These are phyloP conservation scores for Globisporangium megalacanthum DNA, from an alignment of 352 stramenopile species.

Conservation along the genomic window DNA sequence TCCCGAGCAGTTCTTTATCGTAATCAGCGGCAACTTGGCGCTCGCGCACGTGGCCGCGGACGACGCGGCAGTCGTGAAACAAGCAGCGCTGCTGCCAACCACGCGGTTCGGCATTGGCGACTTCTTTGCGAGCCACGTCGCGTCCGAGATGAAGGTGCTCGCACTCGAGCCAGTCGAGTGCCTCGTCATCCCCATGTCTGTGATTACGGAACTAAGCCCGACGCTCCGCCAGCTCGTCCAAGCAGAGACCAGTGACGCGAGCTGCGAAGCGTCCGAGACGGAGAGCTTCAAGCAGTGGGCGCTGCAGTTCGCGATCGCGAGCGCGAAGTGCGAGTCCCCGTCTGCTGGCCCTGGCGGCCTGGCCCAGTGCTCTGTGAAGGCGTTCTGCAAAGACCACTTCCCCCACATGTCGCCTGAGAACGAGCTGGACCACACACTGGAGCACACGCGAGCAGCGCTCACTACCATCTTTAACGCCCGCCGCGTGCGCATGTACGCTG, in stretches of 20 bases:
- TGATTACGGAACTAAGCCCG: conserved; percentile 27
- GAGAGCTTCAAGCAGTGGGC: conserved; percentile 77
- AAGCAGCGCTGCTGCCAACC: conserved; percentile 46
- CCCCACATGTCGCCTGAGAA: conserved; percentile 70
- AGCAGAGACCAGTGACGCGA: conserved; percentile 31
- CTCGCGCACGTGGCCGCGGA: conserved; percentile 25
- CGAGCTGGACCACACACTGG: conserved; percentile 70
- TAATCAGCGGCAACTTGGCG: conserved; percentile 53
- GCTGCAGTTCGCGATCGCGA: conserved; percentile 51
- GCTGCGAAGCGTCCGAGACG: conserved; percentile 37
- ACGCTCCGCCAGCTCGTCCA: conserved; percentile 30
- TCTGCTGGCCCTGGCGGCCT: conserved; percentile 32
- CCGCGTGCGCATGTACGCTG: conserved; percentile 55
- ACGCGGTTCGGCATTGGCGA: conserved; percentile 65
- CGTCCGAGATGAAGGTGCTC: conserved; percentile 53
- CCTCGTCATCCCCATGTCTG: conserved; percentile 43
- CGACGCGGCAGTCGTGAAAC: conserved; percentile 35
- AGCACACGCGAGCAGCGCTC: conserved; percentile 57
- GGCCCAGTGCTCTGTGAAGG: conserved; percentile 54
- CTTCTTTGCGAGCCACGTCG: conserved; percentile 41
- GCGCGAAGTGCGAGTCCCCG: conserved; percentile 30
- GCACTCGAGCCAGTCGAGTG: conserved; percentile 66
- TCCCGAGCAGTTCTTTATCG: conserved; percentile 55
- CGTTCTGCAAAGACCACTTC: conserved; percentile 75
- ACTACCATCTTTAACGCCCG: conserved; percentile 49